Conservation (phyloP, 805 yeast species). For the Hyphopichia homilentoma region DNA sequence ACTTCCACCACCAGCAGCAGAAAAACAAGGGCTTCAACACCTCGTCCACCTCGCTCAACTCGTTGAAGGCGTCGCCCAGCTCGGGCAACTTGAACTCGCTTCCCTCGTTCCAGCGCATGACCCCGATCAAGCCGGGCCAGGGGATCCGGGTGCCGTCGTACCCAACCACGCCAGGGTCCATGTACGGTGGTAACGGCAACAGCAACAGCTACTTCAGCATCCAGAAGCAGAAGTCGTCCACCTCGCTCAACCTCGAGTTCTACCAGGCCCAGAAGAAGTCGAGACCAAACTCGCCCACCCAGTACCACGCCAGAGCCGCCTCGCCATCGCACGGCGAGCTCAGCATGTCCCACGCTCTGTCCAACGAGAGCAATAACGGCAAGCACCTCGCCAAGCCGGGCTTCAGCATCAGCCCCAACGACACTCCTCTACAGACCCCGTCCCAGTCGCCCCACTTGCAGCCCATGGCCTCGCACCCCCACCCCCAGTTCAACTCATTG, state of each 20-base stretch:
- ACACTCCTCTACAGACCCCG: conserved; percentile 50
- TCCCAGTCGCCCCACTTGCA: conserved; percentile 45
- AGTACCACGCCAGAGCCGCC: conserved; percentile 3
- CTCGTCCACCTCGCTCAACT: conserved; percentile 14
- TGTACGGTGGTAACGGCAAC: conserved; percentile 9
- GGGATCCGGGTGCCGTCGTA: conserved; percentile 6
- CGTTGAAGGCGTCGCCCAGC: conserved; percentile 19
- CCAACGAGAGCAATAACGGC: conserved; percentile 1
- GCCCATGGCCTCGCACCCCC: conserved; percentile 13
- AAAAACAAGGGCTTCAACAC: conserved; percentile 12
- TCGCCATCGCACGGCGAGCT: conserved; percentile 2
- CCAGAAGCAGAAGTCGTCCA: conserved; percentile 26
- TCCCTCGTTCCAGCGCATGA: conserved; percentile 35
- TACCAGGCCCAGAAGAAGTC: conserved; percentile 36
- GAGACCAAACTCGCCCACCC: conserved; percentile 45
- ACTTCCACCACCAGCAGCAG: conserved; percentile 16
- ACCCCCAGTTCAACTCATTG: conserved; percentile 12
- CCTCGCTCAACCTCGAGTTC: conserved; percentile 36
- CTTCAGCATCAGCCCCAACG: conserved; percentile 36
- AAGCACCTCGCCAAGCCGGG: conserved; percentile 11
- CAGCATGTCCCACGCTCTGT: conserved; percentile 2
- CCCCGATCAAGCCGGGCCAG: conserved; percentile 33
- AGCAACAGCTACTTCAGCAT: conserved; percentile 5
- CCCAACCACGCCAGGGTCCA: conserved; percentile 14
- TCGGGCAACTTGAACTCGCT: conserved; percentile 13